Evolutionary conservation across 2,329 filamentous ascomycete genomes (phyloP).

Genomic region (Fusarium sp.): DNA sequence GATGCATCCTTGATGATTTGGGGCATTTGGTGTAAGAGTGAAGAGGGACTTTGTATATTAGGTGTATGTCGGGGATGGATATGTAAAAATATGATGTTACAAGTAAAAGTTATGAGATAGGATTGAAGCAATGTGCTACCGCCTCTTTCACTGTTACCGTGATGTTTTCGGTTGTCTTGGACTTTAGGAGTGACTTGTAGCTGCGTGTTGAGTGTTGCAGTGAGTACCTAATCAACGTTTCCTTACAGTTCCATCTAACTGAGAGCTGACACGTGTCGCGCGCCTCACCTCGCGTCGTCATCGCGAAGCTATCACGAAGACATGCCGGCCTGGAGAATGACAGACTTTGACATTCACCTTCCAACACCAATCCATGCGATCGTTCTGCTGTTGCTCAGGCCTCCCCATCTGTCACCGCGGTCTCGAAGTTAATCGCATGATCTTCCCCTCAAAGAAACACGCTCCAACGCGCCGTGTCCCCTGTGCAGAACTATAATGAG

Average conservation of each 20-base stretch:
- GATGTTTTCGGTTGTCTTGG: not conserved
- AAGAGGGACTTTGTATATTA: constrained; percentile 34
- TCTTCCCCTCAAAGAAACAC: not conserved
- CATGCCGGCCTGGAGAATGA: too few relatives aligned
- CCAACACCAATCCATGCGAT: too few relatives aligned
- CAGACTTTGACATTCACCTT: too few relatives aligned
- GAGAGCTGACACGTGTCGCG: too few relatives aligned
- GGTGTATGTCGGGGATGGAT: constrained; percentile 21
- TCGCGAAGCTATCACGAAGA: too few relatives aligned
- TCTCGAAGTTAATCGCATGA: not conserved
- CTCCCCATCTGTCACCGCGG: not conserved
- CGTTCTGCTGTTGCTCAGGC: not conserved
- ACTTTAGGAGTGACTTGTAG: not conserved
- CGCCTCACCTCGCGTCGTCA: too few relatives aligned
- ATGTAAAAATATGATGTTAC: constrained; percentile 32
- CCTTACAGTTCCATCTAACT: too few relatives aligned
- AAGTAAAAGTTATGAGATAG: constrained; percentile 2
- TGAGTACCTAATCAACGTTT: too few relatives aligned
- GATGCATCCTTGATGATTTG: constrained; percentile 1
- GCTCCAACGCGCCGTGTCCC: fast-evolving
- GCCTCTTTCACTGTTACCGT: not conserved
- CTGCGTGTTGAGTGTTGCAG: too few relatives aligned
- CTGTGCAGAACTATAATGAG: not conserved
- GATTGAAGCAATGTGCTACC: not conserved
- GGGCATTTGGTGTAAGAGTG: constrained; percentile 28